Conservation (phyloP, 1,284 basidiomycete genomes). For the Naganishia sp. region DNA sequence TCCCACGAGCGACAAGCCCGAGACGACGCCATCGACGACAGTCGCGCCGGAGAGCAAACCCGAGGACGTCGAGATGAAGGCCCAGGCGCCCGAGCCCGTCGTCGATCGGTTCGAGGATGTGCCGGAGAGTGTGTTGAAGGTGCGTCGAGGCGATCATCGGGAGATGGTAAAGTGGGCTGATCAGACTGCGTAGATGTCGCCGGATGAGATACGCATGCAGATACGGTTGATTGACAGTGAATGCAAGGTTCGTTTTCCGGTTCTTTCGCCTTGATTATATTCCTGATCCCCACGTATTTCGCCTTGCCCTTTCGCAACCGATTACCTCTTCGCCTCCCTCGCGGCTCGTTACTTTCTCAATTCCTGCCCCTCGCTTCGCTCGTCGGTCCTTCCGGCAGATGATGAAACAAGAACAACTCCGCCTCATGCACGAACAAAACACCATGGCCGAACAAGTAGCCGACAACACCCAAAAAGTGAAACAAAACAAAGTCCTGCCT, state of each 20-base stretch:
- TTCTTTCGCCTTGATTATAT: background rate
- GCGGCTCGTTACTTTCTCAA: too few relatives aligned
- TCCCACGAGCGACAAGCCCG: conserved; percentile 12
- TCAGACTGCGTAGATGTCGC: background rate
- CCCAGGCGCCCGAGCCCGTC: conserved; percentile 40
- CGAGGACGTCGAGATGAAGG: conserved; percentile 40
- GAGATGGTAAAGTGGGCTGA: background rate
- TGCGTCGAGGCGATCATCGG: conserved; percentile 34
- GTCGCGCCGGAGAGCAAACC: conserved; percentile 40
- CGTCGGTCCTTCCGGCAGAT: conserved; percentile 60
- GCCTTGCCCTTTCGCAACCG: too few relatives aligned
- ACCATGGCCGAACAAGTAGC: conserved; percentile 98
- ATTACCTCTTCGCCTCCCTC: too few relatives aligned
- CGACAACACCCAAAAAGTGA: conserved; percentile 97
- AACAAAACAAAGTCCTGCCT: conserved; percentile 98
- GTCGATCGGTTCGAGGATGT: conserved; percentile 50
- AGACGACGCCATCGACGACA: background rate
- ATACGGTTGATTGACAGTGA: conserved; percentile 91
- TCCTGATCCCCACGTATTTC: too few relatives aligned
- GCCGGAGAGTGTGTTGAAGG: conserved; percentile 47
- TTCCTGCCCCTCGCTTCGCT: too few relatives aligned
- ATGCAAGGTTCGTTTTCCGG: conserved; percentile 67
- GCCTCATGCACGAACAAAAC: conserved; percentile 89
- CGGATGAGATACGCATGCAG: conserved; percentile 82
- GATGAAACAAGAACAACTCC: conserved; percentile 89